A percentile compares a stretch with the other conserved stretches of the same genome.
Evolutionary conservation across 1,139 yeast genomes (phyloP).

Genomic region (Debaryomycetaceae sp.): DNA sequence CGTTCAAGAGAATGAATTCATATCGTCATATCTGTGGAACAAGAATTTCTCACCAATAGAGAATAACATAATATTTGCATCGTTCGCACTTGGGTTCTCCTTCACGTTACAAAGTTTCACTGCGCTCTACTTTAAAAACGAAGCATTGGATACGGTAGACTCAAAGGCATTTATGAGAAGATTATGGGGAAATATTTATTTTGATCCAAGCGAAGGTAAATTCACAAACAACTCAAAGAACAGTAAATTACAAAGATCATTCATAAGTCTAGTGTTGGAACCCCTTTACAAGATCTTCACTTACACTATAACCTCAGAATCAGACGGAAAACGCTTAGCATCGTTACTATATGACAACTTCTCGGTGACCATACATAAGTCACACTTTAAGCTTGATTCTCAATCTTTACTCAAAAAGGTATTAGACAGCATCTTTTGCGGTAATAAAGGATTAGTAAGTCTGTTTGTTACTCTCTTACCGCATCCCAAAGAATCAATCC

Average conservation of each 20-base stretch:
- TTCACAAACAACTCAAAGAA: conserved; percentile 40
- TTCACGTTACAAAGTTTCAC: conserved; percentile 72
- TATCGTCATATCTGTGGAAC: conserved; percentile 22
- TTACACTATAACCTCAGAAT: conserved; percentile 54
- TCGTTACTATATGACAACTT: conserved; percentile 45
- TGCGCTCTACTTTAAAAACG: conserved; percentile 39
- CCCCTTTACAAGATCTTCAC: conserved; percentile 80
- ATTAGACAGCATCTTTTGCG: conserved; percentile 52
- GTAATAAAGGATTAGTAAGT: conserved; percentile 53
- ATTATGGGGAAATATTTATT: conserved; percentile 79
- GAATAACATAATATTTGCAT: conserved; percentile 72
- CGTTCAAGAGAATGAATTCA: conserved; percentile 31
- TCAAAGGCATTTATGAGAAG: conserved; percentile 43
- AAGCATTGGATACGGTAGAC: conserved; percentile 27
- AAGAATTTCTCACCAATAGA: conserved; percentile 55
- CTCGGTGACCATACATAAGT: conserved; percentile 38
- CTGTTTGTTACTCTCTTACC: conserved; percentile 33
- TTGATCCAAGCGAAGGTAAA: conserved; percentile 35
- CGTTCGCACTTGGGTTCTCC: conserved; percentile 56
- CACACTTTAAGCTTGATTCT: conserved; percentile 48
- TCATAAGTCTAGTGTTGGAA: conserved; percentile 64
- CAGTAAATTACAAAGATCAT: conserved; percentile 44
- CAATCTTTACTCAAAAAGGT: conserved; percentile 55
- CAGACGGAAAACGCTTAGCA: conserved; percentile 34
- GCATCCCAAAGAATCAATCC: conserved; percentile 32